Percentiles rank a stretch among this genome's conserved stretches.
phyloP scores from a whole-genome alignment of 331 rosid genomes.

The Spiraea crenata region DNA sequence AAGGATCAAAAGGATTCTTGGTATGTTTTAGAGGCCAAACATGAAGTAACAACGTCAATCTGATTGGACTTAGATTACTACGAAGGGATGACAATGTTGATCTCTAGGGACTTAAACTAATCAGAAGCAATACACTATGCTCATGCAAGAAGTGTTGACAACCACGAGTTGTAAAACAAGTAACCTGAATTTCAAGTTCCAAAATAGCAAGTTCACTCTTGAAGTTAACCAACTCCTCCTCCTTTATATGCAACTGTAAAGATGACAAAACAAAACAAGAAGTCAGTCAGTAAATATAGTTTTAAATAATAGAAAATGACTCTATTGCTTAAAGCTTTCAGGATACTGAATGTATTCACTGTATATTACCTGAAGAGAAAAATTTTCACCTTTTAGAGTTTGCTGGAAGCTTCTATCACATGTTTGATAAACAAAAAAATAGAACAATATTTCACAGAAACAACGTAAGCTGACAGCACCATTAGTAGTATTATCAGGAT shows the following conservation, averaged over 20 bases:
- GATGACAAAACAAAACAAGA: constrained; percentile 22
- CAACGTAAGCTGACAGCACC: too few relatives aligned
- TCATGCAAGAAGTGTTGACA: constrained; percentile 6
- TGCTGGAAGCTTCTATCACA: too few relatives aligned
- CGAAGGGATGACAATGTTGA: background rate
- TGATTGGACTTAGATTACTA: background rate
- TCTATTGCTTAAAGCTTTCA: background rate
- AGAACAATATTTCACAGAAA: too few relatives aligned
- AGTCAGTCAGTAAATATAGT: constrained; percentile 14
- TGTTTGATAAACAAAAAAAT: too few relatives aligned
- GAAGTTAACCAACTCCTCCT: constrained; percentile 70
- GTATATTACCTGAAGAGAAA: background rate
- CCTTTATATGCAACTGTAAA: constrained; percentile 67
- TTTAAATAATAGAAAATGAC: background rate
- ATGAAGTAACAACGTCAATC: background rate
- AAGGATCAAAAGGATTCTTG: background rate
- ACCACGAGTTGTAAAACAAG: constrained; percentile 1
- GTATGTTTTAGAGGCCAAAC: background rate
- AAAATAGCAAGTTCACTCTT: constrained; percentile 73
- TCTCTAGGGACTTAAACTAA: background rate
- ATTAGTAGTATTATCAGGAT: too few relatives aligned
- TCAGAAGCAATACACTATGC: background rate
- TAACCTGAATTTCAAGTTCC: constrained; percentile 91
- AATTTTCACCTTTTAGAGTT: background rate
- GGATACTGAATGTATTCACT: background rate